A percentile compares a stretch with the other conserved stretches of the same genome.
Conservation (phyloP, 176 grass and related monocot species). For the Thinopyrum elongatum region DNA sequence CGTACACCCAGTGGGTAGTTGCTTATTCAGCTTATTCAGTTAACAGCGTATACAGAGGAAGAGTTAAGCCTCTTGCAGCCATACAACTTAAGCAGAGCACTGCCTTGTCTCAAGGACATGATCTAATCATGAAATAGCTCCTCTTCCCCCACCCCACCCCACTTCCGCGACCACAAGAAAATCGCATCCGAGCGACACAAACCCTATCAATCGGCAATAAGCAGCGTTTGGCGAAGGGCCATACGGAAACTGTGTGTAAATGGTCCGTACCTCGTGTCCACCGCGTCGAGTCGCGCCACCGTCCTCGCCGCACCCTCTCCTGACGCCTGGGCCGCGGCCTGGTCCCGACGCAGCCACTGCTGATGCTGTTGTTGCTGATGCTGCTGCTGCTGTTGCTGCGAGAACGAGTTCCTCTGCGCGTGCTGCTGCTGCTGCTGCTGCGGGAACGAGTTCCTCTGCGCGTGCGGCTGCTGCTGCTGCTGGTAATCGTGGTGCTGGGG, state of each 20-base stretch:
- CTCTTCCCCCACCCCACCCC: not conserved
- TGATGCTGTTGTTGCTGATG: constrained; percentile 35
- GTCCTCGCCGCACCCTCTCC: constrained; percentile 15
- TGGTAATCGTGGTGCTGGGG: constrained; percentile 20
- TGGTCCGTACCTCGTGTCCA: constrained; percentile 40
- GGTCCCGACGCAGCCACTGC: constrained; percentile 47
- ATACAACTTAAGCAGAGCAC: not conserved
- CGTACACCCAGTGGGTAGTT: not conserved
- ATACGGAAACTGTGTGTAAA: not conserved
- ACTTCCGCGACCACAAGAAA: not conserved
- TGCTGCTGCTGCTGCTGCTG: constrained; percentile 27
- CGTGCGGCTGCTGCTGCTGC: constrained; percentile 5
- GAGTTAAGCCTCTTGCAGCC: not conserved
- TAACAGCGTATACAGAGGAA: not conserved
- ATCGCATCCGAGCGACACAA: not conserved
- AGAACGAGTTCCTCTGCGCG: constrained; percentile 30
- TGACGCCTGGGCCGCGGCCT: constrained; percentile 22
- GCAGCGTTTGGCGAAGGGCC: not conserved
- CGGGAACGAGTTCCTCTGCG: constrained; percentile 1
- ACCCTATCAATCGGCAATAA: not conserved
- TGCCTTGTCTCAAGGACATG: not conserved
- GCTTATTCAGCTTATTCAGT: not conserved
- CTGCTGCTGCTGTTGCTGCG: not conserved
- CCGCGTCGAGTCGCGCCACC: constrained; percentile 10
- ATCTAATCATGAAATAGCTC: not conserved